Percentiles rank a stretch among this genome's conserved stretches.
phyloP scores from a whole-genome alignment of 2,329 filamentous ascomycete species.

The Calonectria pseudoreteaudii region DNA sequence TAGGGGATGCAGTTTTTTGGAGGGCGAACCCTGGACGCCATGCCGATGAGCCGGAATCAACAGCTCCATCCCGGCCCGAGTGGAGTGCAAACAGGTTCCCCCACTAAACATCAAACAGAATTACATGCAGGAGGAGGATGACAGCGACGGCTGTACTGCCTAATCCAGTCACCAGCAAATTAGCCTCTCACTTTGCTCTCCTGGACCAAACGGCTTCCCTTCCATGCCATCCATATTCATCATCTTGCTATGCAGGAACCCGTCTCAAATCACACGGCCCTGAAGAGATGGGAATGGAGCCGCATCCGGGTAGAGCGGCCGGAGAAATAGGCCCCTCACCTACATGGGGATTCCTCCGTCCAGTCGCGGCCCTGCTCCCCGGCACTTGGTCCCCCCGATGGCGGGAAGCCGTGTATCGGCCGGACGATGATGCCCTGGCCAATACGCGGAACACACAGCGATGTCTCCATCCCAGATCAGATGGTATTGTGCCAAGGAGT shows the following conservation, averaged over 20 bases:
- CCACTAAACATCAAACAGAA: constrained; percentile 15
- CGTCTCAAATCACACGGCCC: neutral
- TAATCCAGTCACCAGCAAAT: neutral
- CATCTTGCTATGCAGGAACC: neutral
- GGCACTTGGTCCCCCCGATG: neutral
- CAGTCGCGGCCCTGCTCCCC: neutral
- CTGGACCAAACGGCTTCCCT: neutral
- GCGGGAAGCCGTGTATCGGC: neutral
- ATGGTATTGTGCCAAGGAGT: neutral
- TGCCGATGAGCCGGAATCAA: constrained; percentile 12
- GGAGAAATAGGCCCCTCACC: constrained; percentile 17
- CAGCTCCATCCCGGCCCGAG: neutral
- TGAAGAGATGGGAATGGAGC: neutral
- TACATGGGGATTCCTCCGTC: constrained; percentile 7
- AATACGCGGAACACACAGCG: neutral
- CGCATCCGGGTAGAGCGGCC: constrained; percentile 12
- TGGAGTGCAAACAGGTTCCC: constrained; percentile 2
- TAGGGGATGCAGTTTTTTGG: neutral
- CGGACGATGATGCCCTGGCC: neutral
- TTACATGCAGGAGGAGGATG: neutral
- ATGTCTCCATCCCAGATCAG: neutral
- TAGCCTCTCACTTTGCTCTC: neutral
- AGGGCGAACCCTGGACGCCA: neutral
- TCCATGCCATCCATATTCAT: neutral
- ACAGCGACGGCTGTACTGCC: neutral